A percentile compares a stretch with the other conserved stretches of the same genome.
Evolutionary conservation across 352 stramenopile species (phyloP).

Genomic region (Phytophthora multivora): DNA sequence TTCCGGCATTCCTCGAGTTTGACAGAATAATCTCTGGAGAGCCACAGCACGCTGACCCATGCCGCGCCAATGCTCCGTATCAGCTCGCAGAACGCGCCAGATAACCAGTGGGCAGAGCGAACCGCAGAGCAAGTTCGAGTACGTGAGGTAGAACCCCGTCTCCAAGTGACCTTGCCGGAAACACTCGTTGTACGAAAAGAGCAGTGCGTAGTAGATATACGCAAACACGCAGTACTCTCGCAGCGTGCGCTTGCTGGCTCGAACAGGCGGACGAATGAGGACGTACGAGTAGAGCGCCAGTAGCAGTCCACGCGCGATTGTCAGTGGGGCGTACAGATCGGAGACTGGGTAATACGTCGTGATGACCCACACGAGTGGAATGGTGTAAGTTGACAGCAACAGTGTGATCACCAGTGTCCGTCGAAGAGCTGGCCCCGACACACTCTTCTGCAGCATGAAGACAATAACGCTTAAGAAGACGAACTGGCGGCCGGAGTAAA

Average conservation of each 20-base stretch:
- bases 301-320: constrained; percentile 35
- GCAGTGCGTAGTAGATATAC: constrained; percentile 56
- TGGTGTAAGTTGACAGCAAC: constrained; percentile 50
- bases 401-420: constrained; percentile 50
- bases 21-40: constrained; percentile 50
- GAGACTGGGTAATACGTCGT: constrained; percentile 35
- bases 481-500: constrained; percentile 68
- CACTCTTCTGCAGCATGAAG: constrained; percentile 71
- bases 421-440: constrained; percentile 50
- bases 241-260: constrained; percentile 56
- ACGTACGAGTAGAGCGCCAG: constrained; percentile 63
- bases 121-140: constrained; percentile 58
- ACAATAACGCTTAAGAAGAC: constrained; percentile 63
- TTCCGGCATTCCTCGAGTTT: constrained; percentile 51
- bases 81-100: constrained; percentile 59
- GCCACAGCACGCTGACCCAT: constrained; percentile 50
- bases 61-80: constrained; percentile 68
- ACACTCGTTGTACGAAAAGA: constrained; percentile 59
- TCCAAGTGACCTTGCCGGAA: constrained; percentile 57
- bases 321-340: constrained; percentile 47
- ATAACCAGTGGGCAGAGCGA: constrained; percentile 63
- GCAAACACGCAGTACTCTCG: constrained; percentile 58
- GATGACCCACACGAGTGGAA: constrained; percentile 48
- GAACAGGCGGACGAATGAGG: constrained; percentile 45
- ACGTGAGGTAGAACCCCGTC: constrained; percentile 63